phyloP scores from a whole-genome alignment of 768 basidiomycete genomes.

The Mycena haematopus region DNA sequence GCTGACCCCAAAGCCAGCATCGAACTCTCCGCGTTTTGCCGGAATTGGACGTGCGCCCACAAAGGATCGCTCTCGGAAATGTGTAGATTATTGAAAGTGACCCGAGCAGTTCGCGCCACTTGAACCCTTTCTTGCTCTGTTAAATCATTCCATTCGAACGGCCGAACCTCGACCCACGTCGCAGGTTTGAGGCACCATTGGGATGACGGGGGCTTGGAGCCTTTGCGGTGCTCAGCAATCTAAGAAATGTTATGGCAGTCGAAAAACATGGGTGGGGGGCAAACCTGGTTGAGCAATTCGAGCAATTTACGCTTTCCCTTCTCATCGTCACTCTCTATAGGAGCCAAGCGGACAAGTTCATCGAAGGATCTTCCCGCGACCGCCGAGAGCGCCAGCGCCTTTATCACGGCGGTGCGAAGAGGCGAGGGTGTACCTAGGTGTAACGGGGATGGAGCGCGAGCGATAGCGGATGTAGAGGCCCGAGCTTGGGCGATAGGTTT shows the following conservation, averaged over 20 bases:
- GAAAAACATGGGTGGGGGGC: background rate
- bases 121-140: constrained; percentile 51
- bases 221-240: constrained; percentile 56
- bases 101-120: constrained; percentile 61
- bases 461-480: constrained; percentile 40
- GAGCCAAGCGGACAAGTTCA: constrained; percentile 42
- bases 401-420: constrained; percentile 56
- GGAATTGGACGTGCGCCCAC: constrained; percentile 63
- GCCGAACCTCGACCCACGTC: constrained; percentile 74
- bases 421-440: constrained; percentile 34
- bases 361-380: constrained; percentile 50
- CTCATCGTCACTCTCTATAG: constrained; percentile 7
- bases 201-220: constrained; percentile 39
- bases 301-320: constrained; percentile 16
- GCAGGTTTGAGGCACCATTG: constrained; percentile 60
- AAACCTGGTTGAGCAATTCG: constrained; percentile 23
- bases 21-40: constrained; percentile 25
- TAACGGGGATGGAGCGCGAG: constrained; percentile 36
- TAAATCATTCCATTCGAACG: constrained; percentile 64
- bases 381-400: constrained; percentile 55
- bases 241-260: constrained; percentile 33
- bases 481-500: constrained; percentile 38
- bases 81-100: constrained; percentile 52
- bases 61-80: constrained; percentile 65
- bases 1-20: constrained; percentile 16